Evolutionary conservation across 345 rosid genomes (phyloP).

Genomic region (Garcia nutans): DNA sequence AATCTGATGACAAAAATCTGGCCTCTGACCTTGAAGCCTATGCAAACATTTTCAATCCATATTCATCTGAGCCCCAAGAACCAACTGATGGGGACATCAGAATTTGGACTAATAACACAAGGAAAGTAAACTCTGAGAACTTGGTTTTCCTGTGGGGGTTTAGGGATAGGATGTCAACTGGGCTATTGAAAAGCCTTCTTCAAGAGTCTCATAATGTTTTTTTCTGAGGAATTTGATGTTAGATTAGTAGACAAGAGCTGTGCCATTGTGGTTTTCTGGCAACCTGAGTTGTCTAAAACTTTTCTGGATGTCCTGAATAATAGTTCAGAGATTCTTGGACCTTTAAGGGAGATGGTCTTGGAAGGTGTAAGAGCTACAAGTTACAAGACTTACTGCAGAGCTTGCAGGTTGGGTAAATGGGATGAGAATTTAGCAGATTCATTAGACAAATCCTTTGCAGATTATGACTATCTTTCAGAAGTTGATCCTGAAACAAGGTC

Average conservation of each 20-base stretch:
- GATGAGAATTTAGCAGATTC: constrained; percentile 59
- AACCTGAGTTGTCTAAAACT: constrained; percentile 42
- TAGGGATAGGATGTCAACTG: constrained; percentile 41
- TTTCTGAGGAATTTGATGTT: constrained; percentile 50
- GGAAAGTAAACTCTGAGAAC: constrained; percentile 57
- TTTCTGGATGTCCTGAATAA: constrained; percentile 45
- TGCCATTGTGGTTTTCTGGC: constrained; percentile 71
- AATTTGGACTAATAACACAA: constrained; percentile 55
- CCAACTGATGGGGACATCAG: constrained; percentile 43
- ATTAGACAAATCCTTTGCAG: constrained; percentile 50
- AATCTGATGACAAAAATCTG: constrained; percentile 29
- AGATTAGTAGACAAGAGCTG: constrained; percentile 63
- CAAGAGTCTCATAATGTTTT: constrained; percentile 52
- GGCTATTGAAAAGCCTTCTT: constrained; percentile 59
- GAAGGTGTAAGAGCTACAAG: constrained; percentile 65
- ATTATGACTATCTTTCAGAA: constrained; percentile 24
- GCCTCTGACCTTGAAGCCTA: constrained; percentile 34
- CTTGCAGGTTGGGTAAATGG: constrained; percentile 69
- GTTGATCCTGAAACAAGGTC: constrained; percentile 33
- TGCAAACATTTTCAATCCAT: constrained; percentile 38
- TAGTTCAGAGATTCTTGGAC: constrained; percentile 39
- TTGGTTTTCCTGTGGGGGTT: constrained; percentile 85
- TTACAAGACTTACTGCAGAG: constrained; percentile 54
- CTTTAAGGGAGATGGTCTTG: constrained; percentile 58
- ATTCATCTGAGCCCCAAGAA: constrained; percentile 24